Evolutionary conservation across 176 grass and related monocot genomes (phyloP).

Genomic region (Oryza nivara): DNA sequence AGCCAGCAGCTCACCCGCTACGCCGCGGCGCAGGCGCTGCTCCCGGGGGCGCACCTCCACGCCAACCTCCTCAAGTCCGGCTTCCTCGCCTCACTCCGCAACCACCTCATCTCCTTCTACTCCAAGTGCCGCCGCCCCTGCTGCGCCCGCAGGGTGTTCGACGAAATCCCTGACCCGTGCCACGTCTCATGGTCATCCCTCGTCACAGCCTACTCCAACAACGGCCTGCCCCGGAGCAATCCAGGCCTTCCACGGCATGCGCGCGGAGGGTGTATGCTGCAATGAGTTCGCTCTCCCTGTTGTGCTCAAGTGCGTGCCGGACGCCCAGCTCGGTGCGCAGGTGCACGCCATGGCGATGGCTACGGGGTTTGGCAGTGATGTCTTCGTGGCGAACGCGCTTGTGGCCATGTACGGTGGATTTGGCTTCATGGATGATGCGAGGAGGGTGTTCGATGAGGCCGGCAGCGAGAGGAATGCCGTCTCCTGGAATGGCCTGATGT

Average conservation of each 20-base stretch:
- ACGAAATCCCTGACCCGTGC: conserved; percentile 68
- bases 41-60: conserved; percentile 58
- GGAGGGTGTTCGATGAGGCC: conserved; percentile 63
- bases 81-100: conserved; percentile 41
- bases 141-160: conserved; percentile 69
- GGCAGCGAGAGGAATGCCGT: conserved; percentile 46
- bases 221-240: conserved; percentile 58
- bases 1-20: conserved; percentile 39
- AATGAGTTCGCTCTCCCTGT: conserved; percentile 83
- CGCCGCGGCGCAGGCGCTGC: conserved; percentile 40
- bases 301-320: conserved; percentile 61
- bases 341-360: conserved; percentile 61
- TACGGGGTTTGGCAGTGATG: conserved; percentile 52
- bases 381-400: conserved; percentile 76
- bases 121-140: conserved; percentile 53
- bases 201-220: conserved; percentile 76
- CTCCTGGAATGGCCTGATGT: conserved; percentile 82
- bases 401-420: conserved; percentile 74
- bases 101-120: conserved; percentile 72
- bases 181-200: conserved; percentile 80
- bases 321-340: conserved; percentile 56
- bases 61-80: conserved; percentile 64
- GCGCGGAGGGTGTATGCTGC: conserved; percentile 46
- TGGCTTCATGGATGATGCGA: conserved; percentile 51
- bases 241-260: conserved; percentile 56